Percentiles rank a stretch among this genome's conserved stretches.
These are phyloP conservation scores for Trametes elegans DNA, from an alignment of 768 basidiomycete genomes.

Conservation along the genomic window DNA sequence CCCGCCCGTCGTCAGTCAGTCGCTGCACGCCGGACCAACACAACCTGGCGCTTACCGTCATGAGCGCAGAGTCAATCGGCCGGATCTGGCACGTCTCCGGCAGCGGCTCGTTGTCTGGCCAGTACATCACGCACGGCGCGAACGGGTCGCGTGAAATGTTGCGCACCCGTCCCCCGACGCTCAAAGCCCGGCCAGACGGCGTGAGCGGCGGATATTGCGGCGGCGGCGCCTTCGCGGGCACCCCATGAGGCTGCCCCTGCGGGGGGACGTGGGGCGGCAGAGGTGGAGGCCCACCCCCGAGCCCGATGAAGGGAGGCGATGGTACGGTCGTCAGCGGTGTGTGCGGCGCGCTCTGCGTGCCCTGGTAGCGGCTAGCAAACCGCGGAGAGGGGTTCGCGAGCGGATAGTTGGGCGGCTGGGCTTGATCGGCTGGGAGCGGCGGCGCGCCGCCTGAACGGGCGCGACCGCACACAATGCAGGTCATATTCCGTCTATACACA, in stretches of 20 bases:
- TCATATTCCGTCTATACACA: constrained; percentile 63
- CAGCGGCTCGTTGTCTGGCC: constrained; percentile 87
- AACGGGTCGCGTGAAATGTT: constrained; percentile 75
- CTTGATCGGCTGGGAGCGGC: constrained; percentile 5
- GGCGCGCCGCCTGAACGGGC: constrained; percentile 42
- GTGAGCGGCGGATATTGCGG: constrained; percentile 75
- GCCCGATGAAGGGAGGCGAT: not conserved
- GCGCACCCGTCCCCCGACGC: constrained; percentile 73
- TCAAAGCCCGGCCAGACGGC: constrained; percentile 77
- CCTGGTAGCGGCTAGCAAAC: constrained; percentile 23
- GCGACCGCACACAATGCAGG: constrained; percentile 76
- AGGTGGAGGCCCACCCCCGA: not conserved
- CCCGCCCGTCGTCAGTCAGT: constrained; percentile 4
- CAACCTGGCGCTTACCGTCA: constrained; percentile 45
- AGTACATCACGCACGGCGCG: constrained; percentile 79
- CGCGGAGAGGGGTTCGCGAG: constrained; percentile 30
- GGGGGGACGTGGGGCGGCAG: constrained; percentile 6
- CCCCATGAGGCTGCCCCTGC: constrained; percentile 22
- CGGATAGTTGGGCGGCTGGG: constrained; percentile 21
- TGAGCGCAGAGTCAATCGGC: constrained; percentile 51
- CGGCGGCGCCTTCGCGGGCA: constrained; percentile 18
- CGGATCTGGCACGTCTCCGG: constrained; percentile 77
- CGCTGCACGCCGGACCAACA: not conserved
- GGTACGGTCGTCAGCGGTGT: constrained; percentile 23
- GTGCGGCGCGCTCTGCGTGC: constrained; percentile 16